These are phyloP conservation scores for Hysterangium stoloniferum DNA, from an alignment of 768 basidiomycete genomes.

Conservation along the genomic window DNA sequence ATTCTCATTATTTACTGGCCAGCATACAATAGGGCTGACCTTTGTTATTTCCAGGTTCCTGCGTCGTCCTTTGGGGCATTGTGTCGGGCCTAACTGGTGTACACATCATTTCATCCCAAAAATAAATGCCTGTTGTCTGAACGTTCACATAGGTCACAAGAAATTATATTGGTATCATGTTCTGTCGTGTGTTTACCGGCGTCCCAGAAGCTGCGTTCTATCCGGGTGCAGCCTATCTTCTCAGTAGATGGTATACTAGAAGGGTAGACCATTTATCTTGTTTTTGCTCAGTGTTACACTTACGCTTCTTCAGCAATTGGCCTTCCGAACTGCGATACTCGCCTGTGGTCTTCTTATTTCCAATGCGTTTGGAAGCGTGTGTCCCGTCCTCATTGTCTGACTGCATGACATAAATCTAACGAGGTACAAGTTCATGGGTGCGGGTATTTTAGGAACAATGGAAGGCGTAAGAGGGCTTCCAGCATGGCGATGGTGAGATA, in stretches of 20 bases:
- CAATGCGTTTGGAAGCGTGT: slow-evolving; percentile 59
- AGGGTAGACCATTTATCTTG: slow-evolving; percentile 17
- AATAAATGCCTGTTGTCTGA: neutral
- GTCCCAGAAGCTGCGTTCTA: slow-evolving; percentile 61
- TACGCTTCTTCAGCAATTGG: slow-evolving; percentile 55
- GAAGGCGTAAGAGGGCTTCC: slow-evolving; percentile 57
- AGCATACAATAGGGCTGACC: neutral
- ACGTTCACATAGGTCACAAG: slow-evolving; percentile 37
- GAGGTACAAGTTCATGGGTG: slow-evolving; percentile 51
- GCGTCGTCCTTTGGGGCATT: slow-evolving; percentile 56
- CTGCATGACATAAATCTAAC: neutral
- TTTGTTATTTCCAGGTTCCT: slow-evolving; percentile 18
- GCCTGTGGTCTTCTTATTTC: slow-evolving; percentile 54
- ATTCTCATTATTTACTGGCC: neutral
- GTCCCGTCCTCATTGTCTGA: slow-evolving; percentile 15
- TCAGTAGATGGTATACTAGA: slow-evolving; percentile 31
- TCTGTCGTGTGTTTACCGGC: slow-evolving; percentile 55
- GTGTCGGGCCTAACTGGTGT: slow-evolving; percentile 59
- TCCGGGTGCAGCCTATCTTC: slow-evolving; percentile 38
- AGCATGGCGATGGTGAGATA: slow-evolving; percentile 61
- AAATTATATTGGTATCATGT: slow-evolving; percentile 45
- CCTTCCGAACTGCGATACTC: slow-evolving; percentile 53
- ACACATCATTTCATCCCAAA: slow-evolving; percentile 15
- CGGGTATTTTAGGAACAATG: slow-evolving; percentile 65
- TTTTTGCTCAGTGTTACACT: slow-evolving; percentile 29